Evolutionary conservation across 208 protist genomes (phyloP), one percentile per base, ranked within the genome.

Genomic region (Endotrypanum monterogeii): DNA sequence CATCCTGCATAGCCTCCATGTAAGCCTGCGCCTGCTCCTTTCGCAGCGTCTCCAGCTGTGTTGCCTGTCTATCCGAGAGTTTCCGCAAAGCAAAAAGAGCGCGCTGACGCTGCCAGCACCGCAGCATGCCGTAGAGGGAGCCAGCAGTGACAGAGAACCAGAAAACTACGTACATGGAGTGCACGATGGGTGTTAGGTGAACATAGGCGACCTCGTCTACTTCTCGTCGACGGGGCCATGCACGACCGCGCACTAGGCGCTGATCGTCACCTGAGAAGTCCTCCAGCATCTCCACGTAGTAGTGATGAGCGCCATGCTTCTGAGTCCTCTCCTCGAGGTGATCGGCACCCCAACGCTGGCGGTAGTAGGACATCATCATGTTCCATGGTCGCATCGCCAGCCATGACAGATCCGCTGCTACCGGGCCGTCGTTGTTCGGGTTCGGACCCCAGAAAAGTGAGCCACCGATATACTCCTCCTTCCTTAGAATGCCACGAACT

Each of bases 221-320:
- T 63, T 87, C 87, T 20, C 89, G 86, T 25, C 92, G 88, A 23
- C 89, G 88, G 32, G 92, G 92, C 89, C 89, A 96, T 16, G 83
- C 86, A 70, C 87, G 83, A 0, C 83, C 89, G 20, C 85, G 84
- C 73, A 96, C 92, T 58, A 96, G 86, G 66, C 89, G 88, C 85
- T 96, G 92, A 60, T 96, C 92, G 70, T 94, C 89, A 16, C 92
- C 92, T 0, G 92, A 92, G 85, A 92, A 94, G 81, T 96, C 88
- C 79, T 96, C 92, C 14, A 92, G 63, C 88, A 96, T 93, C 70
- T 96, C 92, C 41, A 96, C 73, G 73, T 89, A 94, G 82, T 94
- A 96, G 79, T 94, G 89, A 30, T 89, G 89, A 8, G 76, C 82
- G 3, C 89, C 89, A 79, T 91, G 89, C 76, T 84, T 30, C 58